Conservation (phyloP, 495 filamentous ascomycete species). For the Trichoderma gamsii region DNA sequence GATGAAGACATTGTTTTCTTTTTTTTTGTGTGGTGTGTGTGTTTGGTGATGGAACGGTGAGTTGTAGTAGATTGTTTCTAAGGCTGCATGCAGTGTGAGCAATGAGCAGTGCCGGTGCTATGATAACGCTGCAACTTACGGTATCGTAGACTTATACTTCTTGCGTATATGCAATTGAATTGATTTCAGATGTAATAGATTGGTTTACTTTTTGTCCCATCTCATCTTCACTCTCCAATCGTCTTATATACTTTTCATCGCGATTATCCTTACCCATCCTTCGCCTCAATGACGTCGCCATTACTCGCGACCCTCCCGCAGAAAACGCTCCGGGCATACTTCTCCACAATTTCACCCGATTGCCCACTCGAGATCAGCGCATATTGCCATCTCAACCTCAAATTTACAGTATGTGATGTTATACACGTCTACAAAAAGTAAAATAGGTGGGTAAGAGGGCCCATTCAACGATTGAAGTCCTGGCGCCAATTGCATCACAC, state of each 20-base stretch:
- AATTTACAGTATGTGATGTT: neutral
- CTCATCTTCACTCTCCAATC: neutral
- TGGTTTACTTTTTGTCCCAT: neutral
- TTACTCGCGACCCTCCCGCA: neutral
- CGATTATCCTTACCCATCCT: neutral
- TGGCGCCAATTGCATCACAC: neutral
- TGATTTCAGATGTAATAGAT: neutral
- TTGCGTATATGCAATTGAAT: neutral
- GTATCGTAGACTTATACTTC: neutral
- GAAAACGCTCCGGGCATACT: neutral
- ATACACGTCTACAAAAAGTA: too few species aligned
- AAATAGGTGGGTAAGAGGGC: neutral
- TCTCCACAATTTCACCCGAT: neutral
- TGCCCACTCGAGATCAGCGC: neutral
- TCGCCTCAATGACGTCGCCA: neutral
- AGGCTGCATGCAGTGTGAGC: neutral
- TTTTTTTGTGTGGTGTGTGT: neutral
- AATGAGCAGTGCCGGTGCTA: neutral
- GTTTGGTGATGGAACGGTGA: neutral
- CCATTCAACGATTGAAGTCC: neutral
- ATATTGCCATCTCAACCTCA: neutral
- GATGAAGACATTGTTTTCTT: conserved; percentile 21
- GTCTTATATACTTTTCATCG: neutral
- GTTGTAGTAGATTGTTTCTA: neutral
- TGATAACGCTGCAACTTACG: too few species aligned